Conservation (phyloP, 2,329 filamentous ascomycete genomes). For the Colletotrichum sojae region DNA sequence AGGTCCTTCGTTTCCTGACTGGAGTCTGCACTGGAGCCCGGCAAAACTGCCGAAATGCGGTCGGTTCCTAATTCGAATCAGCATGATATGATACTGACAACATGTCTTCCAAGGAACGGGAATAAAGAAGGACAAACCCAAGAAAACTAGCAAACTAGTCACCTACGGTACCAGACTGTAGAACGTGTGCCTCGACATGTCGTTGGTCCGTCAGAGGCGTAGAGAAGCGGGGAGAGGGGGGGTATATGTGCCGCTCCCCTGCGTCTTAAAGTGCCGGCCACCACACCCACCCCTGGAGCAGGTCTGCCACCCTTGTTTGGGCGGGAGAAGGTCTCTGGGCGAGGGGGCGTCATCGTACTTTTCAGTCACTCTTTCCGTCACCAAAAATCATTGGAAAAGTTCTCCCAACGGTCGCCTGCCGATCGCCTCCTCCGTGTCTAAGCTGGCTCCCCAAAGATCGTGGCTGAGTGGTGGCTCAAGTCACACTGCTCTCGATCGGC, state of each 20-base stretch:
- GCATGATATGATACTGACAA: slow-evolving; percentile 24
- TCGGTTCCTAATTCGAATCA: not conserved
- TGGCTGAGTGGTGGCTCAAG: slow-evolving; percentile 26
- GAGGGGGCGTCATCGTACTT: slow-evolving; percentile 27
- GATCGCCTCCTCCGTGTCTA: slow-evolving; percentile 17
- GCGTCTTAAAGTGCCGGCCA: slow-evolving; percentile 39
- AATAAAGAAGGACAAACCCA: not conserved
- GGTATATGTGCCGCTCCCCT: slow-evolving; percentile 38
- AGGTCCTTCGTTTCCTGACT: not conserved
- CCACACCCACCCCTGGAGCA: slow-evolving; percentile 13
- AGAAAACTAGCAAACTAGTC: not conserved
- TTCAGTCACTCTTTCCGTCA: not conserved
- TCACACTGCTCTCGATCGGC: slow-evolving; percentile 9
- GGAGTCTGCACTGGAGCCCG: not conserved
- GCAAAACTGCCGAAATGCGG: not conserved
- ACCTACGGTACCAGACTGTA: not conserved
- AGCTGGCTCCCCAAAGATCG: not conserved
- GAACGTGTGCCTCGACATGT: slow-evolving; percentile 1
- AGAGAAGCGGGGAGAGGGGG: slow-evolving; percentile 2
- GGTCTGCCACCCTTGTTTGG: slow-evolving; percentile 20
- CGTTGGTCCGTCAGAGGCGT: slow-evolving; percentile 27
- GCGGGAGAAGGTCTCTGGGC: not conserved
- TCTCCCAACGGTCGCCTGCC: not conserved
- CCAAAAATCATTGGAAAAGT: not conserved
- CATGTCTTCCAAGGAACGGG: not conserved